Conservation (phyloP, 2,329 filamentous ascomycete species). For the Paecilomyces formosus region DNA sequence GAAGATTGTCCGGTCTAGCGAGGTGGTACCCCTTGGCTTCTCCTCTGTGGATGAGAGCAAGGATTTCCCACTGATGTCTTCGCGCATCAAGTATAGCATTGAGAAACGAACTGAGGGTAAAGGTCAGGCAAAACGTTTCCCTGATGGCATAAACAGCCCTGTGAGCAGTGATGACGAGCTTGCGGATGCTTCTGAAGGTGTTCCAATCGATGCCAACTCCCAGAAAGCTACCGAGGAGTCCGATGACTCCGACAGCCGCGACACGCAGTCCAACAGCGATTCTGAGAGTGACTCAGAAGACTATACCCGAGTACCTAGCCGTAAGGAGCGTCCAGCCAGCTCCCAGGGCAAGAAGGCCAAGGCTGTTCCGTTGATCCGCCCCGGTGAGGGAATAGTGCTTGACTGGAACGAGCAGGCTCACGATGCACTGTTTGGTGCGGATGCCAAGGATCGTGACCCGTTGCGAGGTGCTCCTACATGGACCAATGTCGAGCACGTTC, state of each 20-base stretch:
- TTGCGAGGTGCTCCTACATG: slow-evolving; percentile 56
- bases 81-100: slow-evolving; percentile 31
- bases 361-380: slow-evolving; percentile 58
- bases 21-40: slow-evolving; percentile 64
- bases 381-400: slow-evolving; percentile 77
- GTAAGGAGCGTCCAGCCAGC: slow-evolving; percentile 9
- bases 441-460: slow-evolving; percentile 37
- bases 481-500: slow-evolving; percentile 44
- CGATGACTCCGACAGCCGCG: slow-evolving; percentile 11
- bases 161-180: slow-evolving; percentile 26
- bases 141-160: slow-evolving; percentile 14
- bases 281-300: slow-evolving; percentile 25
- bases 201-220: slow-evolving; percentile 5
- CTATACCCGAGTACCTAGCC: slow-evolving; percentile 9
- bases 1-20: slow-evolving; percentile 54
- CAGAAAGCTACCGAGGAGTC: slow-evolving; percentile 10
- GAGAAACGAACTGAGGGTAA: slow-evolving; percentile 9
- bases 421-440: slow-evolving; percentile 58
- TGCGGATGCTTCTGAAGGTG: slow-evolving; percentile 9
- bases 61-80: slow-evolving; percentile 48
- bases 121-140: slow-evolving; percentile 5
- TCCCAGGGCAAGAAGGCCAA: slow-evolving; percentile 12
- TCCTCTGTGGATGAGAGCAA: slow-evolving; percentile 53
- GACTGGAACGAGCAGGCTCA: slow-evolving; percentile 72
- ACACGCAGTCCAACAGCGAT: slow-evolving; percentile 17